These are phyloP conservation scores for Ustilago nuda DNA, from an alignment of 1,284 basidiomycete species.

Conservation along the genomic window DNA sequence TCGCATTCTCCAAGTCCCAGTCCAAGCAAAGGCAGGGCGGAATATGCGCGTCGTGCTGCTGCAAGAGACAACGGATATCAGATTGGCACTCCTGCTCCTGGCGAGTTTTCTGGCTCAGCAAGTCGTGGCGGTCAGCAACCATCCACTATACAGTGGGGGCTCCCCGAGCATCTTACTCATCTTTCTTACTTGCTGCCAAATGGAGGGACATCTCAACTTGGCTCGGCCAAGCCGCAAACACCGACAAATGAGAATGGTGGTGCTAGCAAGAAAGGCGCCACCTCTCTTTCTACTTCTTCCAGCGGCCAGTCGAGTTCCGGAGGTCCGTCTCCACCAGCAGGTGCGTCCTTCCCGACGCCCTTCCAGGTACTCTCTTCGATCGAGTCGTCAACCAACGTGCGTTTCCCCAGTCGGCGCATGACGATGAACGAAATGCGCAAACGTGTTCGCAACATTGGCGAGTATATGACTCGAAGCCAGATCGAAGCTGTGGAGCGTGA, in stretches of 20 bases:
- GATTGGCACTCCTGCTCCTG: conserved; percentile 53
- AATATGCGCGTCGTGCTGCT: conserved; percentile 37
- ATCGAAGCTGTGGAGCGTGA: conserved; percentile 69
- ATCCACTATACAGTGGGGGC: conserved; percentile 82
- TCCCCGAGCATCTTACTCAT: conserved; percentile 93
- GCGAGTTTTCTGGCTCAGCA: conserved; percentile 19
- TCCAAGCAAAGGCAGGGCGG: conserved; percentile 53
- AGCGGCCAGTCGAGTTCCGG: conserved; percentile 29
- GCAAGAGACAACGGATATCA: conserved; percentile 49
- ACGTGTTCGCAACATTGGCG: conserved; percentile 87
- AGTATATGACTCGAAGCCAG: conserved; percentile 77
- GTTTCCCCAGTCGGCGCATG: conserved; percentile 92
- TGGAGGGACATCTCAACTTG: conserved; percentile 71
- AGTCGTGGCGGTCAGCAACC: conserved; percentile 70
- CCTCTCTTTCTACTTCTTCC: conserved; percentile 7
- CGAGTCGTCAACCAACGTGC: conserved; percentile 90
- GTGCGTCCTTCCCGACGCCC: conserved; percentile 77
- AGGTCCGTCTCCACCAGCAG: conserved; percentile 24
- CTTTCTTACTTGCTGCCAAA: conserved; percentile 86
- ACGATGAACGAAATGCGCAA: conserved; percentile 97
- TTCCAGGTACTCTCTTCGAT: conserved; percentile 66
- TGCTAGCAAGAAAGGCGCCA: conserved; percentile 25
- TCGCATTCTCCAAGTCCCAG: conserved; percentile 60
- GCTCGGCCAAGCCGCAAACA: conserved; percentile 63
- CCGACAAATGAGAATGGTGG: conserved; percentile 15